phyloP scores from a whole-genome alignment of 1,284 basidiomycete species.

The Coniferiporia weirii region DNA sequence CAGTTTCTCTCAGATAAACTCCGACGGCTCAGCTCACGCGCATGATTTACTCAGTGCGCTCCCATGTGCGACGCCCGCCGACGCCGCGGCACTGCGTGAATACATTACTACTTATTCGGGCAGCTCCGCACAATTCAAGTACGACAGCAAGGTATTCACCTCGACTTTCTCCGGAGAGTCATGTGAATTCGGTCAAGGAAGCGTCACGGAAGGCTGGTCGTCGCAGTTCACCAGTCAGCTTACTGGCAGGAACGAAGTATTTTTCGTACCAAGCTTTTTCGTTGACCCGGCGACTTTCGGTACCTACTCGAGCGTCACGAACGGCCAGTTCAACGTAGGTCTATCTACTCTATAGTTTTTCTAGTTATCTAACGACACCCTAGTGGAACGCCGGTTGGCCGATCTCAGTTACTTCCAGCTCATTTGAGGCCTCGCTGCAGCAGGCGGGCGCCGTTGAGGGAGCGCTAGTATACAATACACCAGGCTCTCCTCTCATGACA shows the following conservation, averaged over 20 bases:
- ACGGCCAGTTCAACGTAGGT: conserved; percentile 58
- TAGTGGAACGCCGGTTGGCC: conserved; percentile 71
- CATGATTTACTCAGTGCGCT: conserved; percentile 37
- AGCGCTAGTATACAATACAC: conserved; percentile 14
- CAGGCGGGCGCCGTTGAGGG: conserved; percentile 24
- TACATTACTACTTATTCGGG: conserved; percentile 53
- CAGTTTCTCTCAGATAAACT: not conserved
- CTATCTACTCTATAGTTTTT: not conserved
- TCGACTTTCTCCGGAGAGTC: conserved; percentile 78
- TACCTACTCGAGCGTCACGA: conserved; percentile 38
- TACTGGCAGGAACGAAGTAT: conserved; percentile 41
- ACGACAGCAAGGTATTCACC: conserved; percentile 55
- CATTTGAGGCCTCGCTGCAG: conserved; percentile 29
- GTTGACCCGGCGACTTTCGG: conserved; percentile 47
- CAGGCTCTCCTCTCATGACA: conserved; percentile 15
- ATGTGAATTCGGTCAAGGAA: conserved; percentile 63
- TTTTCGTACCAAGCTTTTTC: conserved; percentile 67
- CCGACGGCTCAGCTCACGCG: conserved; percentile 9
- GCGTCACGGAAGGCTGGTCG: conserved; percentile 49
- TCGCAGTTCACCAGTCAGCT: conserved; percentile 51
- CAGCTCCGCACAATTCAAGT: conserved; percentile 62
- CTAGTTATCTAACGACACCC: conserved; percentile 2
- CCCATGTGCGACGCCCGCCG: conserved; percentile 48
- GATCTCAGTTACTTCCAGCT: conserved; percentile 43
- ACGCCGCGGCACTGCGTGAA: conserved; percentile 51